A percentile compares a stretch with the other conserved stretches of the same genome.
These are phyloP conservation scores for Begonia masoniana DNA, from an alignment of 306 rosid genomes.

Conservation along the genomic window DNA sequence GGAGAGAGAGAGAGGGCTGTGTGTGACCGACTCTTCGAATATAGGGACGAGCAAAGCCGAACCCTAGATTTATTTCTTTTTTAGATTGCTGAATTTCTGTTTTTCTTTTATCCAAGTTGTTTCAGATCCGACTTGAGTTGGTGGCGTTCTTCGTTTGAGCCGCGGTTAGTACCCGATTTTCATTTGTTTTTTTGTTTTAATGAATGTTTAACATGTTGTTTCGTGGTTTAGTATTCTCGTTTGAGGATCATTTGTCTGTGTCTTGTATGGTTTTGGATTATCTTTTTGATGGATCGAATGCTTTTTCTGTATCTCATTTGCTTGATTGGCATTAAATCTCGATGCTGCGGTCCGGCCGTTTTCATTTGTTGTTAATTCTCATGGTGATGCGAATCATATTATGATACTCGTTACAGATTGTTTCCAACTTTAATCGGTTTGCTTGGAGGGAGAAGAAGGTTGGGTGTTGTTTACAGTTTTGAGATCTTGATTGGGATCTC, in stretches of 20 bases:
- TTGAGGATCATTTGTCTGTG: not conserved
- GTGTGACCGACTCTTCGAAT: constrained; percentile 23
- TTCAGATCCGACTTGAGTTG: constrained; percentile 13
- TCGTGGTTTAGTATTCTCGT: not conserved
- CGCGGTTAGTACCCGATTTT: constrained; percentile 6
- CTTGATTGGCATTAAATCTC: constrained; percentile 8
- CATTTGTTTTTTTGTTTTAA: not conserved
- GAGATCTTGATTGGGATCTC: constrained; percentile 14
- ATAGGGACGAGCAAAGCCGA: constrained; percentile 15
- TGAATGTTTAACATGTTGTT: constrained; percentile 6
- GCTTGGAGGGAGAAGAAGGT: constrained; percentile 8
- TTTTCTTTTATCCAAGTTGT: not conserved
- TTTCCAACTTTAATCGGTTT: constrained; percentile 12
- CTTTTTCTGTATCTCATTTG: constrained; percentile 10
- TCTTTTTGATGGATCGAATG: constrained; percentile 3
- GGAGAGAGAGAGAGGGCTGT: constrained; percentile 14
- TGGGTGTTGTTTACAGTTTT: constrained; percentile 10
- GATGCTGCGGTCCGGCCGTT: constrained; percentile 8
- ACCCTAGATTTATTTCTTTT: constrained; percentile 34
- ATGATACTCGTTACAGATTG: constrained; percentile 18
- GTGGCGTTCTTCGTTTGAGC: not conserved
- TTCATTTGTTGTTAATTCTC: constrained; percentile 1
- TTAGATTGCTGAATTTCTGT: constrained; percentile 2
- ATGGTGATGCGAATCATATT: constrained; percentile 8
- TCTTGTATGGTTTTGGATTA: not conserved